phyloP scores from a whole-genome alignment of 192 early-diverging fungal species.

The Ambispora gerdemannii region DNA sequence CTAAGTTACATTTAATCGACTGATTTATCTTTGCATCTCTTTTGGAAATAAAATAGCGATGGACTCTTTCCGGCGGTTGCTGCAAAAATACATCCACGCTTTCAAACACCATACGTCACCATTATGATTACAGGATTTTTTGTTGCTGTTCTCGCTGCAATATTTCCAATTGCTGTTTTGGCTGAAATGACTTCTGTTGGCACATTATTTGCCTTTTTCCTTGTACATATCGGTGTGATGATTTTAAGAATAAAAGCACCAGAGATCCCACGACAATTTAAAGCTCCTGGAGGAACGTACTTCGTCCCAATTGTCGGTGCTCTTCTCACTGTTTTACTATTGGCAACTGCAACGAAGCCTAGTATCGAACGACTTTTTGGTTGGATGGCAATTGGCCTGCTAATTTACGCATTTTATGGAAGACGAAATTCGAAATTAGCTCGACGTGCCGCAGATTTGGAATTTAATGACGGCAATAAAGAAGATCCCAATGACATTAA shows the following conservation, averaged over 20 bases:
- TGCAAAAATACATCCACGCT: constrained; percentile 64
- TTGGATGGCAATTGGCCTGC: constrained; percentile 75
- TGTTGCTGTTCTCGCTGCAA: constrained; percentile 62
- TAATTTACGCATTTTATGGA: constrained; percentile 73
- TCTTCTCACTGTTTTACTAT: constrained; percentile 54
- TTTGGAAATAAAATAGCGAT: constrained; percentile 44
- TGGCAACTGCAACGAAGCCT: constrained; percentile 61
- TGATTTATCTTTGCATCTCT: neutral
- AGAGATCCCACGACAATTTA: constrained; percentile 64
- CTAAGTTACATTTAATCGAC: no score
- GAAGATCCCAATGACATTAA: no score
- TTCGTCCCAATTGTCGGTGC: constrained; percentile 66
- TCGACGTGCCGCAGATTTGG: neutral
- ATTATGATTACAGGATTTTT: constrained; percentile 65
- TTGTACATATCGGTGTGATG: constrained; percentile 74
- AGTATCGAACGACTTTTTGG: constrained; percentile 72
- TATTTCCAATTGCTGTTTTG: constrained; percentile 79
- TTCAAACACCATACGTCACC: constrained; percentile 73
- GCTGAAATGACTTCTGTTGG: constrained; percentile 85
- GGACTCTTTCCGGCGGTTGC: constrained; percentile 71
- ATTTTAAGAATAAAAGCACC: constrained; percentile 75
- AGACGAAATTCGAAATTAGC: constrained; percentile 51
- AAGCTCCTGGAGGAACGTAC: constrained; percentile 67
- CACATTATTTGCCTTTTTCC: constrained; percentile 78
- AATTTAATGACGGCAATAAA: no score